These are phyloP conservation scores for Lichtheimia ramosa DNA, from an alignment of 371 early-diverging fungal species.

Conservation along the genomic window DNA sequence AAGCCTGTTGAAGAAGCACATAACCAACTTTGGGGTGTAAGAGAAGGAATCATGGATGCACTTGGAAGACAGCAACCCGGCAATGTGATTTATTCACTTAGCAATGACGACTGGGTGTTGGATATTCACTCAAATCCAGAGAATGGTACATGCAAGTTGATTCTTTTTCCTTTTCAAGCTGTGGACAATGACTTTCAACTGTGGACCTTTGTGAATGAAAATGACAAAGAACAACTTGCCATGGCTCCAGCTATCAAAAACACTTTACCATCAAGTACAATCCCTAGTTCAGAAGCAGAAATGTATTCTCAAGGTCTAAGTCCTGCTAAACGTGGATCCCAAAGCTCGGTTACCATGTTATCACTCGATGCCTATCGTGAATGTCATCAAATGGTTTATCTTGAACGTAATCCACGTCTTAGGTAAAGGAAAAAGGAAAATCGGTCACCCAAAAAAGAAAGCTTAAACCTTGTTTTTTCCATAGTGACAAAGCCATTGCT, in stretches of 20 bases:
- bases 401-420: constrained; percentile 17
- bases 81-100: constrained; percentile 33
- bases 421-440: constrained; percentile 17
- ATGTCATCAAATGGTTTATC: constrained; percentile 35
- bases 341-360: constrained; percentile 24
- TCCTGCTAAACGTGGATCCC: constrained; percentile 50
- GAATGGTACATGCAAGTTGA: constrained; percentile 25
- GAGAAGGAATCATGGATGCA: constrained; percentile 17
- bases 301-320: constrained; percentile 24
- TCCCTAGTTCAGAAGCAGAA: constrained; percentile 14
- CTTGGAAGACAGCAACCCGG: constrained; percentile 23
- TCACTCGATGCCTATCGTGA: constrained; percentile 40
- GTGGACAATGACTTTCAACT: constrained; percentile 50
- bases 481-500: constrained; percentile 48
- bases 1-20: constrained; percentile 39
- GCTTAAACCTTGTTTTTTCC: neutral
- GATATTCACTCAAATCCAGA: constrained; percentile 23
- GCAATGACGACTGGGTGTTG: constrained; percentile 48
- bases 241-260: neutral
- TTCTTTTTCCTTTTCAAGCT: constrained; percentile 41
- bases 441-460: too few relatives aligned
- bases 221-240: neutral
- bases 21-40: constrained; percentile 44
- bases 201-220: constrained; percentile 35
- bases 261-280: constrained; percentile 20